Evolutionary conservation across 495 filamentous ascomycete genomes (phyloP).

Genomic region (Halenospora varia): DNA sequence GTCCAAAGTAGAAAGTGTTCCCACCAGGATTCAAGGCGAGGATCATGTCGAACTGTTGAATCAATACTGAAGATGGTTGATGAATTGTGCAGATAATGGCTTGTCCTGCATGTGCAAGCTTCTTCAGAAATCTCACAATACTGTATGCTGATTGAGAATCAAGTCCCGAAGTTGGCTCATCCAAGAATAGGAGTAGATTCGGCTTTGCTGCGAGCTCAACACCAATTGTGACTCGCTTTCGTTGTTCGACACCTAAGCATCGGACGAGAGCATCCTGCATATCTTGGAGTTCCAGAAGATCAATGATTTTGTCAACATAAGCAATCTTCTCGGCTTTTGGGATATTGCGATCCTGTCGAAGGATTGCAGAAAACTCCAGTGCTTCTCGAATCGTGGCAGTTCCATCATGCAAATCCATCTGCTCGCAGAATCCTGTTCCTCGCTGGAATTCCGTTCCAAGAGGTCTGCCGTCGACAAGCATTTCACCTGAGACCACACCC

Average conservation of each 20-base stretch:
- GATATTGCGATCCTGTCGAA: slow-evolving; percentile 37
- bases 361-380: slow-evolving; percentile 43
- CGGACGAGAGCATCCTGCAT: slow-evolving; percentile 45
- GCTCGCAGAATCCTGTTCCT: slow-evolving; percentile 79
- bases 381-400: slow-evolving; percentile 45
- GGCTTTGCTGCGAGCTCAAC: slow-evolving; percentile 91
- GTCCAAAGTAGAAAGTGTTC: slow-evolving; percentile 71
- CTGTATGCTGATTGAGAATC: slow-evolving; percentile 82
- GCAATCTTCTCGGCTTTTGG: slow-evolving; percentile 50
- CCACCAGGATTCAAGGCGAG: slow-evolving; percentile 67
- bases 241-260: slow-evolving; percentile 42
- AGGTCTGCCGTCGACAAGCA: slow-evolving; percentile 73
- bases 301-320: slow-evolving; percentile 59
- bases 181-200: slow-evolving; percentile 72
- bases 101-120: slow-evolving; percentile 71
- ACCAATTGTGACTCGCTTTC: slow-evolving; percentile 77
- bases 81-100: slow-evolving; percentile 82
- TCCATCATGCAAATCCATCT: slow-evolving; percentile 77
- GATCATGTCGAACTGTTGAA: slow-evolving; percentile 75
- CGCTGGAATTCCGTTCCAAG: slow-evolving; percentile 72
- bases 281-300: slow-evolving; percentile 52
- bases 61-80: slow-evolving; percentile 61
- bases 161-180: slow-evolving; percentile 78
- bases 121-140: slow-evolving; percentile 80
- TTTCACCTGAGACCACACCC: slow-evolving; percentile 67